These are phyloP conservation scores for Polyporus arcularius DNA, from an alignment of 768 basidiomycete genomes.

Conservation along the genomic window DNA sequence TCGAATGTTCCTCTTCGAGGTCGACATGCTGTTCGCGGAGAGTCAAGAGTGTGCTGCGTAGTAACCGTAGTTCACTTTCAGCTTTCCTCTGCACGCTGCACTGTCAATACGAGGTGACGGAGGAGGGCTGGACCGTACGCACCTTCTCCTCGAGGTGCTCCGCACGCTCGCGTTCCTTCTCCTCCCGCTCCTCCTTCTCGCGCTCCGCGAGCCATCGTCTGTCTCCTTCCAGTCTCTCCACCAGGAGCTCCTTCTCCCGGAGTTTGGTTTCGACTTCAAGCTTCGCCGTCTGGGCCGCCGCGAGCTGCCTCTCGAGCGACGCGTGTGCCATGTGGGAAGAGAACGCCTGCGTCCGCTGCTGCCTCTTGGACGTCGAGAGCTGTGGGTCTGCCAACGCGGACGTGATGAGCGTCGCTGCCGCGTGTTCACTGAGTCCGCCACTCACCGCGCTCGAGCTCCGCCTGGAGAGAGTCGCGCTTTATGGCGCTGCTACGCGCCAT, in stretches of 20 bases:
- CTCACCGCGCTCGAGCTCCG: slow-evolving; percentile 66
- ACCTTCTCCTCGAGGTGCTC: slow-evolving; percentile 65
- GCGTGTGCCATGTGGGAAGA: slow-evolving; percentile 62
- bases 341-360: slow-evolving; percentile 65
- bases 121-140: slow-evolving; percentile 14
- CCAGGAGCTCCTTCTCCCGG: slow-evolving; percentile 59
- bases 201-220: slow-evolving; percentile 67
- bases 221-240: slow-evolving; percentile 72
- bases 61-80: slow-evolving; percentile 51
- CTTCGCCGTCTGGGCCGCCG: slow-evolving; percentile 59
- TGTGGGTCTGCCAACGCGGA: slow-evolving; percentile 53
- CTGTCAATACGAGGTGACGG: background rate
- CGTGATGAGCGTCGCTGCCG: slow-evolving; percentile 5
- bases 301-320: slow-evolving; percentile 66
- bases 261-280: slow-evolving; percentile 69
- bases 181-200: slow-evolving; percentile 67
- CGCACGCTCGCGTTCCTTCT: slow-evolving; percentile 58
- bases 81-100: slow-evolving; percentile 41
- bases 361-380: slow-evolving; percentile 64
- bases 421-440: slow-evolving; percentile 1
- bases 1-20: slow-evolving; percentile 55
- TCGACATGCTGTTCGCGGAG: slow-evolving; percentile 64
- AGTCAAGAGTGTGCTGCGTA: slow-evolving; percentile 49
- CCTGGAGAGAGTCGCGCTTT: slow-evolving; percentile 67
- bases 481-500: slow-evolving; percentile 34